Percentiles rank a stretch among this genome's conserved stretches.
These are phyloP conservation scores for Aegle marmelos DNA, from an alignment of 345 rosid genomes.

Conservation along the genomic window DNA sequence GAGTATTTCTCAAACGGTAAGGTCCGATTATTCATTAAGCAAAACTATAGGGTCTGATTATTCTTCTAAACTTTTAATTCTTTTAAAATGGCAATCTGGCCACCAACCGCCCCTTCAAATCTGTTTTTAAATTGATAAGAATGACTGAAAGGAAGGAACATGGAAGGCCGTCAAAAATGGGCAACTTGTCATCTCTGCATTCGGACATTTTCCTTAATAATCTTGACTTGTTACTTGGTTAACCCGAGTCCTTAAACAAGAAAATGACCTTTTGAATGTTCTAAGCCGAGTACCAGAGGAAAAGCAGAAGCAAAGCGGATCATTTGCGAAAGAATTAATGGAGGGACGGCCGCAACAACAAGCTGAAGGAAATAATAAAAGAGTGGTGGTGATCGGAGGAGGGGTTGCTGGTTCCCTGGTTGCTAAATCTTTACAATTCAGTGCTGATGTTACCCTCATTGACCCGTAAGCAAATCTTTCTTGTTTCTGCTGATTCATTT, in stretches of 20 bases:
- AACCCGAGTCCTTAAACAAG: not conserved
- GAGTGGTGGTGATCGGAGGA: constrained; percentile 60
- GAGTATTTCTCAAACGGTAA: not conserved
- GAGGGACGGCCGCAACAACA: constrained; percentile 3
- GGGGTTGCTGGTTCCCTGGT: constrained; percentile 60
- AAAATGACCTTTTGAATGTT: not conserved
- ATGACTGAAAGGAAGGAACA: not conserved
- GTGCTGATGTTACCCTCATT: constrained; percentile 59
- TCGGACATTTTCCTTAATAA: not conserved
- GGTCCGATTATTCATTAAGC: not conserved
- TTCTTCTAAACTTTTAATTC: not conserved
- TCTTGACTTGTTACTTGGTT: not conserved
- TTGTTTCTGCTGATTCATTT: not conserved
- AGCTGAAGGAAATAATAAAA: constrained; percentile 22
- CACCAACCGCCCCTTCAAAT: not conserved
- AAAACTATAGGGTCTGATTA: not conserved
- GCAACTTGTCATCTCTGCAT: not conserved
- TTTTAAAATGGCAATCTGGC: not conserved
- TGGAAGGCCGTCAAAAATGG: not conserved
- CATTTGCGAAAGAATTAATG: not conserved
- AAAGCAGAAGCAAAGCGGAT: not conserved
- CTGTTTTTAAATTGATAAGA: not conserved
- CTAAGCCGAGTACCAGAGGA: not conserved
- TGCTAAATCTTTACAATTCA: constrained; percentile 52
- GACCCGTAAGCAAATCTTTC: constrained; percentile 46